Evolutionary conservation across 2,329 filamentous ascomycete genomes (phyloP), one percentile per base, ranked within the genome.

Genomic region (Cadophora gregata): DNA sequence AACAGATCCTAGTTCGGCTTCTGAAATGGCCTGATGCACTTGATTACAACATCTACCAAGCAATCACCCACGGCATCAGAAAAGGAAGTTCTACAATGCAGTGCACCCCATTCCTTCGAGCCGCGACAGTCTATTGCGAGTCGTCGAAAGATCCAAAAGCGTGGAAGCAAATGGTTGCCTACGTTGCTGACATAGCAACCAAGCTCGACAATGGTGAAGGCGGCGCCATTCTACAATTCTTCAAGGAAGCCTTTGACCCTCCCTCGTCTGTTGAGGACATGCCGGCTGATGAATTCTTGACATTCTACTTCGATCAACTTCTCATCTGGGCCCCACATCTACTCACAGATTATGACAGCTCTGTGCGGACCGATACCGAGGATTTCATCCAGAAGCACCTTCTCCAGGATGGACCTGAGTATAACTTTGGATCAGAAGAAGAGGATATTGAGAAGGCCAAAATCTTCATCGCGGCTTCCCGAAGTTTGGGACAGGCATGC

Each of bases 1-100:
- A 84, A 59, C 79, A 78, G 14, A 90, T 93, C 62, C 75, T 93
- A 59, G 78, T 78, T 45, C 80, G 82, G 3, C 80, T 93, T 42
- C 78, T 91, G 50, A 77, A 80, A 24, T 75, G 71, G n/a, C 79
- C 84, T 24, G 83, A 85, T 64, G 77, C 79, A 7, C 82, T 88
- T 76, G 86, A 88, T 51, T 59, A 78, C 0, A 79, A 81, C 53
- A 80, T 93, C 1, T 81, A 82, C 47, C 77, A 79, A 27, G 71
- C 76, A 14, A 77, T 78, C 47, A 55, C 60, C n/a, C 45, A 65
- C 61, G 76, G 76, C 1, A 75, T 77, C 50, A 70, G 67, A 59
- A 73, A 67, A 48, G 64, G 45, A 48, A 29, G 65, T 5, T 62
- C 72, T 19, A 60, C 67, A 5, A 24, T 58, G 9, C 61, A 64